Evolutionary conservation across 805 yeast genomes (phyloP), one percentile per base, ranked within the genome.

Genomic region (Tanozyma kutaoensis): DNA sequence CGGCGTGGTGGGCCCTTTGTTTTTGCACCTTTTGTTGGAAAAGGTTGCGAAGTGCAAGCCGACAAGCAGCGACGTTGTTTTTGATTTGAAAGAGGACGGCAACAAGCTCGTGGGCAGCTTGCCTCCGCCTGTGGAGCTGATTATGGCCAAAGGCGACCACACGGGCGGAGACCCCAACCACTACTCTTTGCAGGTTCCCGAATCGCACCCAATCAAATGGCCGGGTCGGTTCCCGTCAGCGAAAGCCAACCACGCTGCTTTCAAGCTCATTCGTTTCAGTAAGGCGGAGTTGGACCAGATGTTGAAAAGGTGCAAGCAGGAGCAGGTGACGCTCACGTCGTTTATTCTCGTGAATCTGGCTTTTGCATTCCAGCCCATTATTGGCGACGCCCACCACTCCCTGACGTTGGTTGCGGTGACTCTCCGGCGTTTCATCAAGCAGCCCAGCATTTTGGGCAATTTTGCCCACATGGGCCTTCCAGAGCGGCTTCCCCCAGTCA

Each of bases 71-170:
- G 1, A 26, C 19, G 34, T 31, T 6, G 9, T 56, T 0, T 55
- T 55, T 31, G 37, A 46, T 17, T 41, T 24, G 10, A 10, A 17
- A 17, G 20, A 17, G 9, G 20, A 17, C 10, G 8, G 8, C 9
- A 17, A 10, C 9, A 8, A 8, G 10, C 9, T 17, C 20, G 10
- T 10, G 20, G 20, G 20, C 10, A 10, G 55, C 2, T 38, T 58
- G 16, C 58, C 59, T 2, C 56, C 57, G 3, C 53, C 62, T 4
- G 36, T 53, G 12, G 65, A 58, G 23, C 28, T 36, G 25, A 45
- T 42, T 24, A 32, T 55, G 27, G 48, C 41, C 19, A 38, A 37
- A 4, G 14, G 45, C 8, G 59, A 52, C 26, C 48, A 47, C 27
- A 28, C 46, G 8, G 30, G 37, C 25, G 46, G 44, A 5, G 48